Evolutionary conservation across 2,329 filamentous ascomycete species (phyloP).

Genomic region (Purpureocillium takamizusanense): DNA sequence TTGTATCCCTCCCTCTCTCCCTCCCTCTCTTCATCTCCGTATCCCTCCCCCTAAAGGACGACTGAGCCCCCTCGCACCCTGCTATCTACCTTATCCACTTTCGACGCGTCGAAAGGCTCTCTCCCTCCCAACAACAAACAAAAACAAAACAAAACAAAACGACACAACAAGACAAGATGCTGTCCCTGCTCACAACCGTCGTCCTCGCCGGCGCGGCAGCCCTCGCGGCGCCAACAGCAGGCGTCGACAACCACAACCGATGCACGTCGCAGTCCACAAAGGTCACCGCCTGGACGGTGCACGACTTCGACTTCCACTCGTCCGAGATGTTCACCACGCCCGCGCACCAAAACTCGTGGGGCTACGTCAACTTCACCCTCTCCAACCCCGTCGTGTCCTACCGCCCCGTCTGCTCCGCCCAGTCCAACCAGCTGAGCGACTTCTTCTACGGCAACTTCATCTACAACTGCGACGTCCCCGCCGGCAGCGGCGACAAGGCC

Average conservation of each 20-base stretch:
- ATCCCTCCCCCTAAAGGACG: too few relatives aligned
- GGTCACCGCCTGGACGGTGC: conserved; percentile 26
- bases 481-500: conserved; percentile 10
- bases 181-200: conserved; percentile 9
- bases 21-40: too few relatives aligned
- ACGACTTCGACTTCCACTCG: conserved; percentile 38
- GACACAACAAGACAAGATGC: neutral
- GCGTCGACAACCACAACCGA: conserved; percentile 1
- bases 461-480: conserved; percentile 32
- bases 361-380: conserved; percentile 40
- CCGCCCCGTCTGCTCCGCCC: conserved; percentile 26
- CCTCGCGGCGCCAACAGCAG: conserved; percentile 12
- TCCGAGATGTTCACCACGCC: conserved; percentile 40
- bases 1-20: too few relatives aligned
- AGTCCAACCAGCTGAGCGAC: conserved; percentile 31
- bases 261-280: conserved; percentile 13
- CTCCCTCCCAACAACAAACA: too few relatives aligned
- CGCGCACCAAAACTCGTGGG: conserved; percentile 39
- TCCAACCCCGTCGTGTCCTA: conserved; percentile 33
- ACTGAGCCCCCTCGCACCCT: too few relatives aligned
- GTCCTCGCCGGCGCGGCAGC: conserved; percentile 15
- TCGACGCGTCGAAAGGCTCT: too few relatives aligned
- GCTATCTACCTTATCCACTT: too few relatives aligned
- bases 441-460: conserved; percentile 39
- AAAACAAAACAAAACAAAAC: too few relatives aligned